Percentiles rank a stretch among this genome's conserved stretches.
These are phyloP conservation scores for Ceratobasidium sp. DNA, from an alignment of 1,284 basidiomycete species.

Conservation along the genomic window DNA sequence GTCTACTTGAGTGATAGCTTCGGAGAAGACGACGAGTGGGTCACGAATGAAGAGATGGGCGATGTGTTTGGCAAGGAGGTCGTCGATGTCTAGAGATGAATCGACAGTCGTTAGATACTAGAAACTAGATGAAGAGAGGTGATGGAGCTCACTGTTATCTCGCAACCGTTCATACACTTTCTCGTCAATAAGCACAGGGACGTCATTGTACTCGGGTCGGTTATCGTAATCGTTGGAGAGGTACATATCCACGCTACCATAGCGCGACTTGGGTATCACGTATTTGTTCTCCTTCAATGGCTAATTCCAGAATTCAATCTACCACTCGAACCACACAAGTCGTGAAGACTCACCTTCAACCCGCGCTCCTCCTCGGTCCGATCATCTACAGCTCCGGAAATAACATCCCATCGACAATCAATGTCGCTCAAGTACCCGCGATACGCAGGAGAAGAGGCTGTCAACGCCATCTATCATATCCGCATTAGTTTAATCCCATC, in stretches of 20 bases:
- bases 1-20: constrained; percentile 88
- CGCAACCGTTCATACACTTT: constrained; percentile 77
- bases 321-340: neutral
- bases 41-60: constrained; percentile 98
- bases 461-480: constrained; percentile 89
- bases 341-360: constrained; percentile 68
- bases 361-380: constrained; percentile 96
- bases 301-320: constrained; percentile 60
- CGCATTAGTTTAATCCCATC: constrained; percentile 14
- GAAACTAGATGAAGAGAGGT: constrained; percentile 23
- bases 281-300: constrained; percentile 80
- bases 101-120: neutral
- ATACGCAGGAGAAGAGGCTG: constrained; percentile 94
- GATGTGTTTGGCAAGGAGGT: constrained; percentile 89
- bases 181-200: constrained; percentile 82
- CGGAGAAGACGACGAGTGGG: constrained; percentile 93
- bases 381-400: constrained; percentile 96
- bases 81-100: constrained; percentile 81
- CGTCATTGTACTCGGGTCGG: constrained; percentile 94
- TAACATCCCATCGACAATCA: constrained; percentile 98
- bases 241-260: constrained; percentile 95
- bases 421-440: constrained; percentile 95
- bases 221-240: constrained; percentile 86
- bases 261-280: constrained; percentile 93
- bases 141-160: constrained; percentile 71